Evolutionary conservation across 2,329 filamentous ascomycete species (phyloP), one percentile per base, ranked within the genome.

Genomic region (Fusarium ambrosium): DNA sequence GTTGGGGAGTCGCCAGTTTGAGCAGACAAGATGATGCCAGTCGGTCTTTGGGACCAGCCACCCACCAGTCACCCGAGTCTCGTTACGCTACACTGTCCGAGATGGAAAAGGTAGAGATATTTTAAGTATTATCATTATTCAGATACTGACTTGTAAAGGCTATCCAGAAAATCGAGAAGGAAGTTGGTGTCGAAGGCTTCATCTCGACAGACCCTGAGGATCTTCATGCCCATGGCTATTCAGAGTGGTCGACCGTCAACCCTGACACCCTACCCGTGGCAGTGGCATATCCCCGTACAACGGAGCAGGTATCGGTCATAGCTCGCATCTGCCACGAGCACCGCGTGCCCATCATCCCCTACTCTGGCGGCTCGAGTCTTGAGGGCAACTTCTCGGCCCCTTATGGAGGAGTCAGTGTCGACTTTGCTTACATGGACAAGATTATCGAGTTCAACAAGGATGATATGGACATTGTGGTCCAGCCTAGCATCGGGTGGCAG

Each of bases 401-500:
- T 0, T 93, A 92, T 79, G 95, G 95, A 14, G 95, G 95, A 14
- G 90, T 98, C 80, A 96, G 94, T 75, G 93, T 98, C 61, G 95
- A 98, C 80, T 98, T 98, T 81, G 90, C 91, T 1, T 91, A 90
- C 79, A 98, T 98, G 95, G 93, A 97, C 81, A 87, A 92, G 78
- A 93, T 98, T 29, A 77, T 98, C 34, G 87, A 92, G 64, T 87
- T 98, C 66, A 93, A 97, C 81, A 92, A 93, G 76, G 92, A 94
- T 5, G 95, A 98, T 81, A 95, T 98, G 93, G 95, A 98, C 78
- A 88, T 98, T 60, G 94, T 97, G 6, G 95, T 98, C 4, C 95
- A 98, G 81, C 95, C 95, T 4, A 94, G 93, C 8, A 92, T 98
- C 11, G 92, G 93, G n/a, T 98, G 95, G 95, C 95, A 97, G 89